These are phyloP conservation scores for Platanthera zijinensis DNA, from an alignment of 106 monocot genomes.

Conservation along the genomic window DNA sequence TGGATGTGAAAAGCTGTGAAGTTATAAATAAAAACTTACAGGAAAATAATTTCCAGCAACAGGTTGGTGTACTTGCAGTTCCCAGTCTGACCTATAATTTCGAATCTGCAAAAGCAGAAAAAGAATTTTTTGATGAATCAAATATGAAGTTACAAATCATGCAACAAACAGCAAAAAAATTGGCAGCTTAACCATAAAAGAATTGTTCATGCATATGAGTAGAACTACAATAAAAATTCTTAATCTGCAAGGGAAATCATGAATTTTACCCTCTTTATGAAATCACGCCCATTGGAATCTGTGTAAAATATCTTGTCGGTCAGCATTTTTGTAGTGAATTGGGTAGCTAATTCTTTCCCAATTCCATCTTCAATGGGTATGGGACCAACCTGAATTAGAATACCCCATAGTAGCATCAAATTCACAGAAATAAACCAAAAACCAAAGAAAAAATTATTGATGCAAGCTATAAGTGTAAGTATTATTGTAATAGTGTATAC, in stretches of 20 bases:
- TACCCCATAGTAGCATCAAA: too few relatives aligned
- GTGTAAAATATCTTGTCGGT: slow-evolving; percentile 86
- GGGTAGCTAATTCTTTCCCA: slow-evolving; percentile 75
- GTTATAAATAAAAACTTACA: slow-evolving; percentile 35
- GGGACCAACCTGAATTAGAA: slow-evolving; percentile 60
- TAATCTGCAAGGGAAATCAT: slow-evolving; percentile 1
- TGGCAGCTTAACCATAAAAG: too few relatives aligned
- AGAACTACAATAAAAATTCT: background rate
- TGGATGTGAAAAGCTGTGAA: too few relatives aligned
- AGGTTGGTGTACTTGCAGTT: slow-evolving; percentile 84
- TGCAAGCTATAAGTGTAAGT: too few relatives aligned
- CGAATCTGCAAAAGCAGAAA: slow-evolving; percentile 52
- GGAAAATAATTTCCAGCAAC: slow-evolving; percentile 98
- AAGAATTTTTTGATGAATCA: background rate
- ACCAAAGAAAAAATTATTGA: too few relatives aligned
- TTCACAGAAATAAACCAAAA: too few relatives aligned
- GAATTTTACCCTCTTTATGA: slow-evolving; percentile 72
- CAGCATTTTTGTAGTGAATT: slow-evolving; percentile 51
- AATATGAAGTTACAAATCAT: too few relatives aligned
- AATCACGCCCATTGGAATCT: slow-evolving; percentile 96
- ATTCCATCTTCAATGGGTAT: slow-evolving; percentile 68
- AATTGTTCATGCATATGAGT: too few relatives aligned
- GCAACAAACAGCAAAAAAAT: too few relatives aligned
- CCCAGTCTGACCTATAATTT: slow-evolving; percentile 93
- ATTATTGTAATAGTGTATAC: too few relatives aligned